Conservation (phyloP, 805 yeast genomes). For the Wickerhamiella australiensis region DNA sequence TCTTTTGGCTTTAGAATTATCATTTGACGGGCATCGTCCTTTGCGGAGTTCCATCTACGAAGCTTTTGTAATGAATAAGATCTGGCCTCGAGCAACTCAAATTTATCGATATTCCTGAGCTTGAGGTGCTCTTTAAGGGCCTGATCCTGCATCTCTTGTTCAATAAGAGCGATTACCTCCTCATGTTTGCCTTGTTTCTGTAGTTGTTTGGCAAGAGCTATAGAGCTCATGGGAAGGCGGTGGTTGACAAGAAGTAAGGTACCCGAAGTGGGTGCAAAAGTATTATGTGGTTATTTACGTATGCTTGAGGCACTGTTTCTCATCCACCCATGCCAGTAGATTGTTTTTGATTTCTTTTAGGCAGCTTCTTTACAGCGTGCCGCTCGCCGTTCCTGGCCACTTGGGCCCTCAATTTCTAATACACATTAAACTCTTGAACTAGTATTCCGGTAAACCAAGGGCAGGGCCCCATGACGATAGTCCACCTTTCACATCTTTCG, state of each 20-base stretch:
- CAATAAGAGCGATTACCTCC: conserved; percentile 46
- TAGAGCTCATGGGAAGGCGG: not conserved
- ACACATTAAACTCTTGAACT: not conserved
- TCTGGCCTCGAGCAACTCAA: not conserved
- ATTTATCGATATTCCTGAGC: not conserved
- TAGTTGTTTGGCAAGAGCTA: conserved; percentile 43
- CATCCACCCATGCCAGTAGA: too few species aligned
- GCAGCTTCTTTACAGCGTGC: too few species aligned
- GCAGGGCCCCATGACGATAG: conserved; percentile 25
- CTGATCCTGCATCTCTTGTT: conserved; percentile 53
- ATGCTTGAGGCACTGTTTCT: too few species aligned
- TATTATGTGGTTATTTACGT: too few species aligned
- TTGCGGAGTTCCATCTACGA: not conserved
- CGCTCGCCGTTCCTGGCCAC: too few species aligned
- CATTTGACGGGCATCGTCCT: conserved; percentile 4
- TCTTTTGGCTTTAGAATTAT: not conserved
- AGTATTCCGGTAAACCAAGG: not conserved
- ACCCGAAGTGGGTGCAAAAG: too few species aligned
- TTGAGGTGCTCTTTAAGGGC: not conserved
- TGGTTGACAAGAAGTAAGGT: not conserved
- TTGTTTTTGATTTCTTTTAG: too few species aligned
- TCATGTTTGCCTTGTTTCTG: conserved; percentile 39
- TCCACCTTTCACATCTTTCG: conserved; percentile 69
- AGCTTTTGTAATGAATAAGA: not conserved
- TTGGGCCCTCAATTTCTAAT: too few species aligned